phyloP scores from a whole-genome alignment of 1,284 basidiomycete genomes.

The Heterobasidion occidentale region DNA sequence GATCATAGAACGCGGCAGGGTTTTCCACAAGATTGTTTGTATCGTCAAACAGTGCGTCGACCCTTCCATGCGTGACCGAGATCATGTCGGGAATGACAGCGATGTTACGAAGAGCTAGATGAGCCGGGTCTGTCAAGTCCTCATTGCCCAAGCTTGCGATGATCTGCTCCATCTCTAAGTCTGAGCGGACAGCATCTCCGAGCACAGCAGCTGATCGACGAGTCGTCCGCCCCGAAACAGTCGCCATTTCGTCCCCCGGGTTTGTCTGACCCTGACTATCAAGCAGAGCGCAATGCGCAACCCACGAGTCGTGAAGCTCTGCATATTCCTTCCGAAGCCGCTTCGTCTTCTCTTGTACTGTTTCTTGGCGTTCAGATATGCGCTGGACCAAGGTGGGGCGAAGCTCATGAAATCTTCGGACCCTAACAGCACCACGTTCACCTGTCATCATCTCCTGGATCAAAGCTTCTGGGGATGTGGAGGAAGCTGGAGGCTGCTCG shows the following conservation, averaged over 20 bases:
- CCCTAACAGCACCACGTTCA: conserved; percentile 23
- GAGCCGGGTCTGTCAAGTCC: conserved; percentile 86
- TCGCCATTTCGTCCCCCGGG: conserved; percentile 35
- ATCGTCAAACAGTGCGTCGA: conserved; percentile 73
- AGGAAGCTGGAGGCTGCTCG: conserved; percentile 18
- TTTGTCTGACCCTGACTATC: conserved; percentile 37
- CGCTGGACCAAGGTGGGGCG: conserved; percentile 42
- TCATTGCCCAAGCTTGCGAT: conserved; percentile 89
- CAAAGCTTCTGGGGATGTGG: conserved; percentile 23
- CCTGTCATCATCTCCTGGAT: conserved; percentile 39
- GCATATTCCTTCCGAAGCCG: conserved; percentile 63
- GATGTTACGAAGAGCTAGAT: conserved; percentile 82
- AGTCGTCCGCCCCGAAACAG: conserved; percentile 59
- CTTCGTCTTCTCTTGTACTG: conserved; percentile 46
- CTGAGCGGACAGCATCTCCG: conserved; percentile 89
- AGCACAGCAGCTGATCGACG: conserved; percentile 63
- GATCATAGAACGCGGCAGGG: conserved; percentile 73
- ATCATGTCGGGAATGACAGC: conserved; percentile 93
- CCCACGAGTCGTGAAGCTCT: conserved; percentile 62
- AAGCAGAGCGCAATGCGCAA: conserved; percentile 58
- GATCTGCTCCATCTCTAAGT: conserved; percentile 96
- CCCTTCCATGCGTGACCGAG: conserved; percentile 52
- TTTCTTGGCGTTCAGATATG: conserved; percentile 44
- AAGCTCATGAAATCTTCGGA: conserved; percentile 30
- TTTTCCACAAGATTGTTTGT: conserved; percentile 78